Evolutionary conservation across 345 rosid genomes (phyloP), one percentile per base, ranked within the genome.

Genomic region (Pugionium cornutum): DNA sequence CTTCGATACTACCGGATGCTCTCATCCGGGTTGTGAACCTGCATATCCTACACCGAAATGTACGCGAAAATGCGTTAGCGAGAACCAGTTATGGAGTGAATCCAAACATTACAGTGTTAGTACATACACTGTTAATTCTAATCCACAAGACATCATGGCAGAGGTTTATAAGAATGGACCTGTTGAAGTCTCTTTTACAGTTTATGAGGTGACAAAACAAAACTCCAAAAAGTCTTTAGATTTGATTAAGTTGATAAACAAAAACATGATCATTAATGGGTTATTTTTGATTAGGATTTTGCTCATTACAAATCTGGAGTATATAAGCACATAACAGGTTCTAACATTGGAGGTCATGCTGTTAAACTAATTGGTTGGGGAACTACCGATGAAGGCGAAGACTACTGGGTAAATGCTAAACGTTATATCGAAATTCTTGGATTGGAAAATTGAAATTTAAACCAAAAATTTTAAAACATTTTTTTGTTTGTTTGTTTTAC

Each of bases 331-430:
- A 68, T 90, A 50, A 82, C 90, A 0, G 99, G 97, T 49, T 77
- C 47, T 62, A 73, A 67, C 33, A 41, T 94, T 82, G 99, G 96
- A 51, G 97, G 99, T 47, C 97, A 90, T 73, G 97, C 96, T 50
- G 99, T 94, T 66, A 94, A 90, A 79, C 86, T 90, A 36, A 86
- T 94, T 37, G 97, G 99, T 2, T 94, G 99, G 99, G 99, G 99
- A 62, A 88, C 99, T 53, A 70, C 89, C 5, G 82, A 77, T 26
- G 89, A 81, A 4, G 97, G 96, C 36, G 86, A 86, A 67, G 99
- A 94, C 64, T 94, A 94, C 45, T 94, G 97, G 97, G 99, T 94
- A 85, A 58, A 65, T 48, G 9, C 34, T 30, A 2, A 26, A 35
- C 37, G 1, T 51, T 57, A 3, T 27, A 11, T 31, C 0, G 0